Conservation (phyloP, 208 protist genomes). For the Acanthamoeba royreba region DNA sequence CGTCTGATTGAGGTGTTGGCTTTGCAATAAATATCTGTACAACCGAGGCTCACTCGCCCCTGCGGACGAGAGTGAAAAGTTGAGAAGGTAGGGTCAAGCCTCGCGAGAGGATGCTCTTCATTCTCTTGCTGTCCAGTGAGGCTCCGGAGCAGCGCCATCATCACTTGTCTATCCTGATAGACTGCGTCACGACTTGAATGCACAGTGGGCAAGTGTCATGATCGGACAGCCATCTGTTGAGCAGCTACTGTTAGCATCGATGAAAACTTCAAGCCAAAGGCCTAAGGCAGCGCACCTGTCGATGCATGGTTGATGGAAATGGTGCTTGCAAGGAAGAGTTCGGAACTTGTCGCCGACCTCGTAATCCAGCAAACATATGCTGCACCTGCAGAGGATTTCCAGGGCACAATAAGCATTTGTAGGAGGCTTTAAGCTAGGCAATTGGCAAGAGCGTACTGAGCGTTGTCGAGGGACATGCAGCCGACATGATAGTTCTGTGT, state of each 20-base stretch:
- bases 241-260: no score
- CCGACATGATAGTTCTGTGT: background rate
- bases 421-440: background rate
- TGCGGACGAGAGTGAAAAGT: no score
- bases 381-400: constrained; percentile 51
- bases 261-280: no score
- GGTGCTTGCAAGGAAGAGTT: constrained; percentile 67
- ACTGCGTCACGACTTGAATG: background rate
- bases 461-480: constrained; percentile 6
- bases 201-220: constrained; percentile 12
- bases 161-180: no score
- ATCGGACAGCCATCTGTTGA: background rate
- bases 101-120: no score
- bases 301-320: constrained; percentile 69
- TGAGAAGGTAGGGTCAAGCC: no score
- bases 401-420: no score
- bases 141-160: no score
- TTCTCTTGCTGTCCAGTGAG: no score
- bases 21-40: no score
- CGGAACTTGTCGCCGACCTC: constrained; percentile 60
- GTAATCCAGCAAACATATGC: constrained; percentile 67
- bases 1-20: no score
- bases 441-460: background rate
- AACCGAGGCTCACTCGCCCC: no score
- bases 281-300: background rate